Evolutionary conservation across 257 asterid species (phyloP).

Genomic region (Marsdenia floribunda): DNA sequence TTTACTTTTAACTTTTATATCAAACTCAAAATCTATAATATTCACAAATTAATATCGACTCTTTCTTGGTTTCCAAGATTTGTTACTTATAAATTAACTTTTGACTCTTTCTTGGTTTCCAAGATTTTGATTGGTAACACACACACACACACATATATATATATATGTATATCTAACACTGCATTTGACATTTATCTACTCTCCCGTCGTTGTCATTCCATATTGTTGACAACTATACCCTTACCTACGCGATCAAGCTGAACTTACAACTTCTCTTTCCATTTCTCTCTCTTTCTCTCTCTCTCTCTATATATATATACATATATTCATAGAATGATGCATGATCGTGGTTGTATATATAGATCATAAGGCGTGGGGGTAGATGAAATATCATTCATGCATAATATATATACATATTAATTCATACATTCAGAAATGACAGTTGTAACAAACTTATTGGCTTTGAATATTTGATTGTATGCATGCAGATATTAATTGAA

Average conservation of each 20-base stretch:
- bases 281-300: background rate
- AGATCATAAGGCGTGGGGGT: background rate
- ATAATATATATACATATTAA: background rate
- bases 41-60: too few relatives aligned
- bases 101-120: background rate
- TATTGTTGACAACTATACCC: background rate
- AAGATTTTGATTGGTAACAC: slow-evolving; percentile 6
- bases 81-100: background rate
- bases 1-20: too few relatives aligned
- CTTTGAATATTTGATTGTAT: background rate
- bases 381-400: slow-evolving; percentile 1
- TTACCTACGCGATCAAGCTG: too few relatives aligned
- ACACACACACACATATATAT: too few relatives aligned
- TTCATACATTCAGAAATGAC: background rate
- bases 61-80: too few relatives aligned
- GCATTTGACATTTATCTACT: background rate
- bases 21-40: too few relatives aligned
- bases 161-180: background rate
- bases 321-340: background rate
- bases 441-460: slow-evolving; percentile 2
- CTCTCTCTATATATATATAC: background rate
- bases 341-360: background rate
- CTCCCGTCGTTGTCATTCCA: background rate
- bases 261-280: too few relatives aligned
- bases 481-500: background rate